Base-by-base conservation (phyloP, 108 stramenopile genomes). In the Cyclotella distinguenda region DNA sequence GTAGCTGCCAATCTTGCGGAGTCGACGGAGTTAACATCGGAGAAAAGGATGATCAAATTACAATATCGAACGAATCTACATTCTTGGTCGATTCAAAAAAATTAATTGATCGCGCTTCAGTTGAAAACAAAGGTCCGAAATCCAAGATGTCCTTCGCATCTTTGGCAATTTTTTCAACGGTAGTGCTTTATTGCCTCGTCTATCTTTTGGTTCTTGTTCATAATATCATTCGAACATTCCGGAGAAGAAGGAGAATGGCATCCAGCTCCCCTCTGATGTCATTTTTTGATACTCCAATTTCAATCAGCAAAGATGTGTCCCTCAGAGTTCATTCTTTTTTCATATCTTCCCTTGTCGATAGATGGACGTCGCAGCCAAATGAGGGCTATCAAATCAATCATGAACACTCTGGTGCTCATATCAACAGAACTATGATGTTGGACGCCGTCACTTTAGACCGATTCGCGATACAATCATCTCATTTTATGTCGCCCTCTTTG, bases 331-430 rank as follows among this genome's bases (percentile, higher is more conserved):
- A 32, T 33, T 66, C 77, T 12, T 78, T 78, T 48, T 66, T 48
- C 31, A 66, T 78, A 28, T 66, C 60, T 66, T 66, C 52, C 8
- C 70, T 78, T 34, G 43, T 78, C 51, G 68, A 78, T 43, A 30
- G 59, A 10, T 78, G 39, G n/a, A n/a, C n/a, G 63, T 11, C 66
- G 39, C 25, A 57, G 7, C 47, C n/a, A 25, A 39, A 50, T 35
- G 54, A 15, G 12, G 19, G 27, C 23, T 25, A 49, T 51, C 9
- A 38, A 21, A 18, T 13, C 16, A 39, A 48, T 47, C 52, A 47
- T 46, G 35, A 31, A 18, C 38, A 36, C n/a, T 10, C 36, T 39
- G 54, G 27, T 46, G 51, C 11, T 27, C 39, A 48, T 12, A 21
- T 30, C 44, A 35, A 56, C 38, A 27, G 39, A 18, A 43, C 48